Base-by-base conservation (phyloP, 768 basidiomycete genomes). In the Phanerochaete carnosa region DNA sequence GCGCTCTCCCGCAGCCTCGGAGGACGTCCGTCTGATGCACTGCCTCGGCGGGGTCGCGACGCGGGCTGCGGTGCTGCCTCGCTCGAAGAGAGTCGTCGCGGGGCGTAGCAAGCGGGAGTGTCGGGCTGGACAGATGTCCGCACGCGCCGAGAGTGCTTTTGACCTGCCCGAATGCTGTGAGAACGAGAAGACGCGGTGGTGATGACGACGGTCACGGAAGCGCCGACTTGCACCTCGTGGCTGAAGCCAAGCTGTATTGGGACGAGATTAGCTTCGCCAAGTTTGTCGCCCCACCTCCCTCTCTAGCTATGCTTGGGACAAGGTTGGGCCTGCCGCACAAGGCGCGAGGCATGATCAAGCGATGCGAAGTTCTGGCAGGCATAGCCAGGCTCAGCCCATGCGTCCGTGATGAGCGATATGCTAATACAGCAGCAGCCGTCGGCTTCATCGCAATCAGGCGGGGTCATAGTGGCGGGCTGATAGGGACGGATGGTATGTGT, bases 221-320 rank as follows among this genome's bases (percentile, higher is more conserved):
- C 54, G 54, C 54, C 35, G 54, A 39, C 33, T 39, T 55, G 54
- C 54, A 55, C 54, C 35, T 43, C 54, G 54, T 55, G 54, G 54
- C 54, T 55, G 54, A 43, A n/a, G 19, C 35, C 54, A 37, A 43
- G 37, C 54, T 23, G 19, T 9, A 37, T 55, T 28, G 4, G 54
- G 54, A 43, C 39, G 29, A 55, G 54, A 55, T 55, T 55, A 37
- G 54, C 35, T 55, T 37, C 26, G 54, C 33, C 54, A 55, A 55
- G 54, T 22, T 11, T 52, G 43, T 55, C 54, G 54, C 29, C 54
- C 19, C 47, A 29, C 47, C 47, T 49, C 47, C 28, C 47, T n/a
- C n/a, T n/a, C n/a, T n/a, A n/a, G n/a, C n/a, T n/a, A n/a, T n/a
- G n/a, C n/a, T n/a, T n/a, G n/a, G n/a, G n/a, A n/a, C n/a, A n/a